Evolutionary conservation across 2,329 filamentous ascomycete genomes (phyloP).

Genomic region (Fusarium ramigenum): DNA sequence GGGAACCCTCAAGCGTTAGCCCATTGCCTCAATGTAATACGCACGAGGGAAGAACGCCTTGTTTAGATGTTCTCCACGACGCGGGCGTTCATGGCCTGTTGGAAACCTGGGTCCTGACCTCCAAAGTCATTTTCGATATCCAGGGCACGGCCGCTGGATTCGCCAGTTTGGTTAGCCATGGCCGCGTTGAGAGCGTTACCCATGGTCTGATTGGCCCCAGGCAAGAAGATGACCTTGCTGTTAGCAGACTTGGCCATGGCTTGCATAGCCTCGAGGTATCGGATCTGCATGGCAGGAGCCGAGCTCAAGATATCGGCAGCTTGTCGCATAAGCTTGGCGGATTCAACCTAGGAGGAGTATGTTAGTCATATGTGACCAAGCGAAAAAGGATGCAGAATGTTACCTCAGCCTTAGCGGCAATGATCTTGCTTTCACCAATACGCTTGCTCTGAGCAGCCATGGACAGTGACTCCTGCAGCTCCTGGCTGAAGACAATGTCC

Average conservation of each 20-base stretch:
- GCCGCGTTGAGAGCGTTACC: conserved; percentile 53
- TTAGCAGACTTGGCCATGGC: conserved; percentile 96
- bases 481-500: conserved; percentile 96
- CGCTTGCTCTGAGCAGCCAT: conserved; percentile 99
- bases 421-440: conserved; percentile 98
- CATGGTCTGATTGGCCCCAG: conserved; percentile 68
- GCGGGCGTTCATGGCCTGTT: conserved; percentile 82
- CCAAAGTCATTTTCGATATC: conserved; percentile 59
- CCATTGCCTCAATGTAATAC: conserved; percentile 22
- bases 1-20: conserved; percentile 46
- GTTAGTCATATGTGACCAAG: neutral
- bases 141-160: conserved; percentile 57
- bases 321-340: conserved; percentile 91
- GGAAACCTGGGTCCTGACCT: conserved; percentile 70
- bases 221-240: conserved; percentile 87
- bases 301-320: conserved; percentile 92
- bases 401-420: conserved; percentile 90
- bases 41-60: conserved; percentile 23
- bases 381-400: neutral
- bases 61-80: conserved; percentile 86
- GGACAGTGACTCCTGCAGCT: conserved; percentile 93
- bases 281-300: conserved; percentile 97
- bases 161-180: conserved; percentile 58
- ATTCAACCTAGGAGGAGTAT: conserved; percentile 70
- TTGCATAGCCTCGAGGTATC: conserved; percentile 98